Base-by-base conservation (phyloP, 192 early-diverging fungal genomes). In the Backusella psychrophila region DNA sequence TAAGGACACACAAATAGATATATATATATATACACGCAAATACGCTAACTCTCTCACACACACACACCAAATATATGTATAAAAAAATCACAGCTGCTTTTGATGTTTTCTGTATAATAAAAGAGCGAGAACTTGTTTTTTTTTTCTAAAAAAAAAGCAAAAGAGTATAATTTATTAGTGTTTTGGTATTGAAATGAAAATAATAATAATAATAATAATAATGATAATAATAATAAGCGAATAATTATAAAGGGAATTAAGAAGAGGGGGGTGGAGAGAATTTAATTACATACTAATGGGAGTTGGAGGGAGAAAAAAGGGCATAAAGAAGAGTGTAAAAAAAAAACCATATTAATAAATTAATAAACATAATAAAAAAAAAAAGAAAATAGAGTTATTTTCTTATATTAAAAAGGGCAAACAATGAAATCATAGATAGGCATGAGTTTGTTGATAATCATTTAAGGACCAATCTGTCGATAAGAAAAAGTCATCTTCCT, bases 401-500 rank as follows among this genome's bases (percentile, higher is more conserved):
- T 34, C 36, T 68, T 68, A 39, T 69, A n/a, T 35, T 6, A 38
- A 11, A 39, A 39, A 11, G 11, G 34, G n/a, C 19, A 69, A 4
- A 69, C 6, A 39, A 23, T 23, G 26, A 63, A 63, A 63, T 63
- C 56, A 63, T 63, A 63, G 56, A 69, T 69, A 69, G n/a, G 34
- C 38, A 69, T 69, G 68, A 2, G 34, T 35, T 69, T 69, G 68
- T 38, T 69, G 68, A 38, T 69, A 69, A 38, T 69, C 68, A 69
- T 69, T 69, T 38, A 69, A 38, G 7, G 68, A 29, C 68, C 68
- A 69, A 69, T 69, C 68, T 39, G 68, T 69, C 21, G 68, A 69
- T 69, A 69, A 69, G 36, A 69, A 69, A 21, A 69, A 69, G 38
- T 69, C 68, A 19, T 69, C 68, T 69, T 69, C 68, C 68, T 69